Evolutionary conservation across 2,329 filamentous ascomycete genomes (phyloP).

Genomic region (Fusarium veterinarium): DNA sequence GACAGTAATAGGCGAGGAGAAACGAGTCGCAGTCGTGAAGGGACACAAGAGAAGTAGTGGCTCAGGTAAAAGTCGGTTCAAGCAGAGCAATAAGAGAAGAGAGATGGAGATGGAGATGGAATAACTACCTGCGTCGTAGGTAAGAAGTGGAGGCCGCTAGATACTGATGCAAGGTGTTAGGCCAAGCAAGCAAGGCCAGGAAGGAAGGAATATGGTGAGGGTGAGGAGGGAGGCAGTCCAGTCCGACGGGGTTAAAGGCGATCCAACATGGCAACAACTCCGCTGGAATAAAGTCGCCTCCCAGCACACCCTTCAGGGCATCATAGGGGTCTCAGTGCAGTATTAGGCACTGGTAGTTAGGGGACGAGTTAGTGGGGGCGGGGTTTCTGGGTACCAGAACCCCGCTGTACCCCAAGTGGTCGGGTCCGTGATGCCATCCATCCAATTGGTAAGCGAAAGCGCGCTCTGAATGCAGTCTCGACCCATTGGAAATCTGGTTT

Average conservation of each 20-base stretch:
- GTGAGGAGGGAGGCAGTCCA: neutral
- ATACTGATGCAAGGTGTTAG: constrained; percentile 6
- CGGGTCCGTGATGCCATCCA: neutral
- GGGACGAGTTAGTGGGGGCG: constrained; percentile 29
- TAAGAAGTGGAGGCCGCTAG: constrained; percentile 33
- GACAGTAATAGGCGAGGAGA: constrained; percentile 21
- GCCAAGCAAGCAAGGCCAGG: constrained; percentile 7
- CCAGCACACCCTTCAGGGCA: constrained; percentile 11
- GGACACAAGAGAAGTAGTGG: neutral
- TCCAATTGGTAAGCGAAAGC: constrained; percentile 13
- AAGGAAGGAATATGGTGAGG: constrained; percentile 10
- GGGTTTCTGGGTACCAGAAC: constrained; percentile 16
- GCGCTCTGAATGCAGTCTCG: neutral
- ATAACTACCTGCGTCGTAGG: constrained; percentile 20
- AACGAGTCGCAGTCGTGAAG: constrained; percentile 10
- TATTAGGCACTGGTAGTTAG: neutral
- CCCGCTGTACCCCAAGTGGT: constrained; percentile 3
- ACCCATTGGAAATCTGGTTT: constrained; percentile 19
- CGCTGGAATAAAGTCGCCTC: neutral
- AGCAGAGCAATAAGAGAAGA: constrained; percentile 12
- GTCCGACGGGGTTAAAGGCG: neutral
- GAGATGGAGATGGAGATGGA: constrained; percentile 26
- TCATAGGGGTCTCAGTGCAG: constrained; percentile 16
- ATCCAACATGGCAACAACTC: constrained; percentile 5
- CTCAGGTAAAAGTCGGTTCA: neutral